phyloP scores from a whole-genome alignment of 345 rosid genomes.

The Salix viminalis region DNA sequence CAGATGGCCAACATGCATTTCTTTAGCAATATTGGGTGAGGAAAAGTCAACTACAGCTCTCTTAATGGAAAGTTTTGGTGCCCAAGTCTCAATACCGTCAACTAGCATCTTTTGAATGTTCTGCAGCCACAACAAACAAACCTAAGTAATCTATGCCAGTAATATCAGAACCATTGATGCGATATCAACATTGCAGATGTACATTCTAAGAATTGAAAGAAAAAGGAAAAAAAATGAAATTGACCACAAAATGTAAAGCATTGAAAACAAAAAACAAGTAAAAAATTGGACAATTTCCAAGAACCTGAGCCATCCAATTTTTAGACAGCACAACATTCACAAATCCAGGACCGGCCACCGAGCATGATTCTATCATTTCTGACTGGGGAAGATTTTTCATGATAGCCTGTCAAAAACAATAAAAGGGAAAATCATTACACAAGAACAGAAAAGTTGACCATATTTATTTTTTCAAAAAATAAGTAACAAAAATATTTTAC shows the following conservation, averaged over 20 bases:
- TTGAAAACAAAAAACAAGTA: not conserved
- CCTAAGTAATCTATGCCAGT: not conserved
- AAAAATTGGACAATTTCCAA: not conserved
- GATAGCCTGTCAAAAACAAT: constrained; percentile 49
- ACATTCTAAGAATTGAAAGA: not conserved
- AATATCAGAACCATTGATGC: constrained; percentile 1
- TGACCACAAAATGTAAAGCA: not conserved
- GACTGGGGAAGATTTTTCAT: constrained; percentile 64
- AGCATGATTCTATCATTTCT: constrained; percentile 75
- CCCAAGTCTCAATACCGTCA: constrained; percentile 80
- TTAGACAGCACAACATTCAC: constrained; percentile 68
- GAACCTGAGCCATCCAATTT: constrained; percentile 86
- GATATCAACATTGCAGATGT: not conserved
- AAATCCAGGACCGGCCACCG: constrained; percentile 94
- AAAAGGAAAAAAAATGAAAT: not conserved
- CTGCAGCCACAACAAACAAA: constrained; percentile 39
- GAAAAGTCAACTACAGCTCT: constrained; percentile 95
- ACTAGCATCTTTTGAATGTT: constrained; percentile 74
- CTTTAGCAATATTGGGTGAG: constrained; percentile 98
- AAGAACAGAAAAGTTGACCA: not conserved
- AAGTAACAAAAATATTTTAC: not conserved
- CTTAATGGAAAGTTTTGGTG: constrained; percentile 59
- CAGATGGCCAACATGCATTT: constrained; percentile 99
- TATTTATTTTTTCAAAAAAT: not conserved
- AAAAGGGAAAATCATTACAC: not conserved